phyloP scores from a whole-genome alignment of 1,139 yeast genomes.

The Saccharomyces hybrid region DNA sequence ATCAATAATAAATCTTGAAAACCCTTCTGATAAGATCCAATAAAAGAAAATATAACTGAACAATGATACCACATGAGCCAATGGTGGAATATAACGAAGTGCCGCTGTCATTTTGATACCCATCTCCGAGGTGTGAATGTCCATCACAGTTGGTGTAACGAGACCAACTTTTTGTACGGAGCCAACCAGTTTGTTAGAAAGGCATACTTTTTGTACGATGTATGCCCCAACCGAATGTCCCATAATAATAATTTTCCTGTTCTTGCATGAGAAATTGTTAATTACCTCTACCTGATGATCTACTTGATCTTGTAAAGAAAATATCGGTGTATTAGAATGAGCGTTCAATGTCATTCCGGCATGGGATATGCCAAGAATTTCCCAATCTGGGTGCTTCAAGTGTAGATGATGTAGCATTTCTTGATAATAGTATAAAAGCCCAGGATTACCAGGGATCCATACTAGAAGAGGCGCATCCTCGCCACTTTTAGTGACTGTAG shows the following conservation, averaged over 20 bases:
- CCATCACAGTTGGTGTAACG: slow-evolving; percentile 54
- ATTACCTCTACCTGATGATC: slow-evolving; percentile 43
- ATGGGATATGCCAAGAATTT: slow-evolving; percentile 48
- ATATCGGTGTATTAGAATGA: slow-evolving; percentile 24
- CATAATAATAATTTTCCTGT: slow-evolving; percentile 39
- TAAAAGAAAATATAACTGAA: slow-evolving; percentile 13
- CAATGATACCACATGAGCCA: slow-evolving; percentile 2
- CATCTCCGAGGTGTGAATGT: slow-evolving; percentile 46
- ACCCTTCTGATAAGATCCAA: slow-evolving; percentile 16
- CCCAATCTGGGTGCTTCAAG: slow-evolving; percentile 39
- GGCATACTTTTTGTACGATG: slow-evolving; percentile 43
- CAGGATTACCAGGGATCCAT: slow-evolving; percentile 66
- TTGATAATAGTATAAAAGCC: slow-evolving; percentile 49
- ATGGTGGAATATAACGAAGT: slow-evolving; percentile 9
- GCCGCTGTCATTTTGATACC: slow-evolving; percentile 39
- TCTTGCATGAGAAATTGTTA: slow-evolving; percentile 26
- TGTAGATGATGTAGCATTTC: slow-evolving; percentile 44
- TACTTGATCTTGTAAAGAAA: slow-evolving; percentile 44
- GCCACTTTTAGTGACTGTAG: not conserved
- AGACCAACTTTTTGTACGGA: slow-evolving; percentile 37
- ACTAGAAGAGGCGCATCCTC: slow-evolving; percentile 34
- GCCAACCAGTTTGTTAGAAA: slow-evolving; percentile 12
- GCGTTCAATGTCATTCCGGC: slow-evolving; percentile 28
- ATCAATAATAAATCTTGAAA: slow-evolving; percentile 12
- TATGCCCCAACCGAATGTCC: slow-evolving; percentile 60